Evolutionary conservation across 2,329 filamentous ascomycete genomes (phyloP).

Genomic region (Colletotrichum chrysophilum): DNA sequence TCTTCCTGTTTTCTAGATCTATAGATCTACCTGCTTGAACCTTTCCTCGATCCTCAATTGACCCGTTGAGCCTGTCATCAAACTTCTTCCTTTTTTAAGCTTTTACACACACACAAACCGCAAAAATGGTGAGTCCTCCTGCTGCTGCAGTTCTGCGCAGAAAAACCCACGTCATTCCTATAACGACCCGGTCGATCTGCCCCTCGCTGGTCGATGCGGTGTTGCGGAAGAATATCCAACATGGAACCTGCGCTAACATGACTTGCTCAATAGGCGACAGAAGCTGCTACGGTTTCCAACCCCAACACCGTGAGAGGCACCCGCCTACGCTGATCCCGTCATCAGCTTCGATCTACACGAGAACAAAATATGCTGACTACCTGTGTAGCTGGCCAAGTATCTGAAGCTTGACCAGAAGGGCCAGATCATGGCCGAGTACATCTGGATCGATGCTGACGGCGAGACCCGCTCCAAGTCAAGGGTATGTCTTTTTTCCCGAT

Average conservation of each 20-base stretch:
- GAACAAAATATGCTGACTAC: slow-evolving; percentile 15
- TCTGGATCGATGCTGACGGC: slow-evolving; percentile 90
- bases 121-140: slow-evolving; percentile 26
- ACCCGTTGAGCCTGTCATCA: background rate
- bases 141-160: background rate
- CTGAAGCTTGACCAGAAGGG: slow-evolving; percentile 89
- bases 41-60: background rate
- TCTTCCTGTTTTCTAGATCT: background rate
- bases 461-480: slow-evolving; percentile 93
- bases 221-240: background rate
- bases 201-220: background rate
- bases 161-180: background rate
- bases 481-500: slow-evolving; percentile 63
- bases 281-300: slow-evolving; percentile 31
- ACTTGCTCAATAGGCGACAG: slow-evolving; percentile 27
- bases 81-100: background rate
- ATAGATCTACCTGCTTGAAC: background rate
- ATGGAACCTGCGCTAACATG: slow-evolving; percentile 16
- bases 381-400: slow-evolving; percentile 84
- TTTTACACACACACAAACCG: slow-evolving; percentile 15
- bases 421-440: slow-evolving; percentile 89
- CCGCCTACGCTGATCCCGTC: background rate
- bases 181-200: background rate
- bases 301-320: slow-evolving; percentile 37
- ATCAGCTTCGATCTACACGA: background rate